Evolutionary conservation across 768 basidiomycete species (phyloP).

Genomic region (Sporobolomyces roseus): DNA sequence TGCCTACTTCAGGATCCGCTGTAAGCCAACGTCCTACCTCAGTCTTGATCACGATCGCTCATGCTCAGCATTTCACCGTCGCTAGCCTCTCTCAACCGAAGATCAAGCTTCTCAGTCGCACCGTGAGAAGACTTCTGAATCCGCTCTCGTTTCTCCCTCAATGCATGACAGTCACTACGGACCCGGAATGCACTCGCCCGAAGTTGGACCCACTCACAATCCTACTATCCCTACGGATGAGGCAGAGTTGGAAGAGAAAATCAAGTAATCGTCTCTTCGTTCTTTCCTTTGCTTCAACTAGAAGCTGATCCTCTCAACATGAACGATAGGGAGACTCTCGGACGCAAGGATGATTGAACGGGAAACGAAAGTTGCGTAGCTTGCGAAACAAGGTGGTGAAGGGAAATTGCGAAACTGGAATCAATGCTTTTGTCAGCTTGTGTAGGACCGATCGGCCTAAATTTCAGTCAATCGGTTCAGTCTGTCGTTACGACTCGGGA

Average conservation of each 20-base stretch:
- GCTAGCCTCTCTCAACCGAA: no score
- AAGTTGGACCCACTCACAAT: slow-evolving; percentile 1
- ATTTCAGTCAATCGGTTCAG: no score
- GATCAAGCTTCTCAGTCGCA: background rate
- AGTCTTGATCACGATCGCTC: no score
- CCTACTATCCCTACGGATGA: background rate
- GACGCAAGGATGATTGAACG: background rate
- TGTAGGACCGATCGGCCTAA: no score
- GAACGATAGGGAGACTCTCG: background rate
- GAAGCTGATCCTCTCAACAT: background rate
- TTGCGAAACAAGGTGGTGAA: no score
- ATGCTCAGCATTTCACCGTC: no score
- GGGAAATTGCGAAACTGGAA: no score
- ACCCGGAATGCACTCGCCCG: background rate
- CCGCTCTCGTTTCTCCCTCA: background rate
- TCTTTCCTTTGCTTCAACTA: background rate
- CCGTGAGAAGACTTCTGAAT: background rate
- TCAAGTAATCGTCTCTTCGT: background rate
- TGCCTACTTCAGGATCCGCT: background rate
- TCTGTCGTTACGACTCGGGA: no score
- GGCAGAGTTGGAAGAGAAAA: slow-evolving; percentile 1
- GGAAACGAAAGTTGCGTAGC: background rate
- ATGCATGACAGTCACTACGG: slow-evolving; percentile 1
- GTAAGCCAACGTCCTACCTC: background rate
- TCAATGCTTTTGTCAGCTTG: no score